These are phyloP conservation scores for Aspergillus leporis DNA, from an alignment of 495 filamentous ascomycete genomes.

Conservation along the genomic window DNA sequence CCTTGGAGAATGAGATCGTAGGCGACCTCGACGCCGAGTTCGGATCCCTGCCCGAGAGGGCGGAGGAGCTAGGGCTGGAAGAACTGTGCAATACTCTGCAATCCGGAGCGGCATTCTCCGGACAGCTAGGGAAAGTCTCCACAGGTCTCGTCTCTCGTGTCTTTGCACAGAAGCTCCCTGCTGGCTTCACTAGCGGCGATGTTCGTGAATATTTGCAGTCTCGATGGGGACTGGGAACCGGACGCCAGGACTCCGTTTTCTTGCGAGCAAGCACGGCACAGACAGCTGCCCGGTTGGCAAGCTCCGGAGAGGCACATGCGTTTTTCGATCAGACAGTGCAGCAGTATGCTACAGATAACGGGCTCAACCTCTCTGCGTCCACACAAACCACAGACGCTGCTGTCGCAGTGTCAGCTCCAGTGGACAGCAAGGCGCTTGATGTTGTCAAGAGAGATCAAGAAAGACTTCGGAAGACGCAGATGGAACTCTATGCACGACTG, in stretches of 20 bases:
- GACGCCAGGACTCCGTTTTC: slow-evolving; percentile 10
- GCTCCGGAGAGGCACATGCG: slow-evolving; percentile 1
- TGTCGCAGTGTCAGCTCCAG: slow-evolving; percentile 71
- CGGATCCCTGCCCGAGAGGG: slow-evolving; percentile 93
- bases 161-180: slow-evolving; percentile 80
- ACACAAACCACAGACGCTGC: slow-evolving; percentile 67
- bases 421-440: slow-evolving; percentile 95
- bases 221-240: slow-evolving; percentile 2
- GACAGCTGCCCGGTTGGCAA: not conserved
- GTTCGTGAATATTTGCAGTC: slow-evolving; percentile 1
- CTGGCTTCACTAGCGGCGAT: not conserved
- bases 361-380: slow-evolving; percentile 77
- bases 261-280: slow-evolving; percentile 3
- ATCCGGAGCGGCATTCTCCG: slow-evolving; percentile 76
- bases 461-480: slow-evolving; percentile 93
- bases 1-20: slow-evolving; percentile 93
- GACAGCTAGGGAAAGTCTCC: slow-evolving; percentile 92
- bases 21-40: slow-evolving; percentile 96
- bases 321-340: slow-evolving; percentile 8
- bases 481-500: slow-evolving; percentile 89
- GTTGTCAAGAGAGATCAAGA: slow-evolving; percentile 92
- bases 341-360: slow-evolving; percentile 54
- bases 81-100: slow-evolving; percentile 93
- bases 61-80: slow-evolving; percentile 90
- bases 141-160: slow-evolving; percentile 85